Conservation (phyloP, 2,329 filamentous ascomycete species). For the Aspergillus amoenus region DNA sequence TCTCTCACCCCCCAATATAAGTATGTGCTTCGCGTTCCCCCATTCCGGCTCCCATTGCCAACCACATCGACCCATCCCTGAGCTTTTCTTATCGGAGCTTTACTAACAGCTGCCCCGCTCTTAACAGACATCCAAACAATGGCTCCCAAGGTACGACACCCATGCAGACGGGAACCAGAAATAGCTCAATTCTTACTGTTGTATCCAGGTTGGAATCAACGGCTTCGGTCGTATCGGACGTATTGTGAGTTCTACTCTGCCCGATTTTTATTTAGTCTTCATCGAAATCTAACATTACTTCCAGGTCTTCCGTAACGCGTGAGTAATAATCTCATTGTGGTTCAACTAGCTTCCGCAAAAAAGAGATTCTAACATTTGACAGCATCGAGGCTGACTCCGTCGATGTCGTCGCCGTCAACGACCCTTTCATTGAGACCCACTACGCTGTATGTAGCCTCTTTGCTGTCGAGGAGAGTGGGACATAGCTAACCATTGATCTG, state of each 20-base stretch:
- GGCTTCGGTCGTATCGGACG: constrained; percentile 99
- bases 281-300: constrained; percentile 24
- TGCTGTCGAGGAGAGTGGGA: background rate
- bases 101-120: constrained; percentile 32
- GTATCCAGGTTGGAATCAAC: constrained; percentile 85
- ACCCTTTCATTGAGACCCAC: constrained; percentile 97
- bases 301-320: constrained; percentile 92
- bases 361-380: constrained; percentile 15
- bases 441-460: constrained; percentile 76
- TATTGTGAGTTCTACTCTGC: constrained; percentile 59
- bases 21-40: constrained; percentile 13
- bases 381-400: constrained; percentile 80
- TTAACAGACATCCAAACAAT: constrained; percentile 30
- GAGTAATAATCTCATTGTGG: constrained; percentile 39
- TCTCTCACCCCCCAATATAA: constrained; percentile 6
- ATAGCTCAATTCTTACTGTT: constrained; percentile 2
- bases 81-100: constrained; percentile 12
- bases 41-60: background rate
- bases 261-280: background rate
- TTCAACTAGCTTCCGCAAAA: background rate
- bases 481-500: constrained; percentile 4
- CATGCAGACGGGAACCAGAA: background rate
- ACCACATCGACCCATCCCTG: background rate
- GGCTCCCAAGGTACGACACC: constrained; percentile 34
- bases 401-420: constrained; percentile 95